These are phyloP conservation scores for Suillus clintonianus DNA, from an alignment of 768 basidiomycete genomes.

Conservation along the genomic window DNA sequence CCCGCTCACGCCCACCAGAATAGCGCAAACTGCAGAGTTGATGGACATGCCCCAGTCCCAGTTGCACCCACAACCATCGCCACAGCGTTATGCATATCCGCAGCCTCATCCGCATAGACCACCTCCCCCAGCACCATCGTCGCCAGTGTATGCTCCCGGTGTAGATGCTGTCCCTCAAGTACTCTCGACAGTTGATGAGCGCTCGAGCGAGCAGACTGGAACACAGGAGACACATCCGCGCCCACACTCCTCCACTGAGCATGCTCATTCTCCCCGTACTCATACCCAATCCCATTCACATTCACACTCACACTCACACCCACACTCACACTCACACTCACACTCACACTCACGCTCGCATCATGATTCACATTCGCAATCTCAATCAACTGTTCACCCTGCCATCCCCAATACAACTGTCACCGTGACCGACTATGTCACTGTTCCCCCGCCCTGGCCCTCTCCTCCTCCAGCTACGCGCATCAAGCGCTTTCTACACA, in stretches of 20 bases:
- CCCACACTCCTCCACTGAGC: background rate
- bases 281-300: background rate
- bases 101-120: background rate
- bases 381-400: background rate
- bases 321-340: background rate
- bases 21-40: slow-evolving; percentile 5
- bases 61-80: background rate
- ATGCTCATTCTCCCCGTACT: background rate
- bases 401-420: background rate
- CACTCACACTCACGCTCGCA: background rate
- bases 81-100: background rate
- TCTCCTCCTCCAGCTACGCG: slow-evolving; percentile 33
- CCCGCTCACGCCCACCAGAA: slow-evolving; percentile 5
- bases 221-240: background rate
- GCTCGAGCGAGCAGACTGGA: slow-evolving; percentile 1
- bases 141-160: background rate
- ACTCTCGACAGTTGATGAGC: slow-evolving; percentile 2
- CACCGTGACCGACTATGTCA: slow-evolving; percentile 10
- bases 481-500: slow-evolving; percentile 34
- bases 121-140: background rate
- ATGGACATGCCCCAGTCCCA: slow-evolving; percentile 3
- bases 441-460: slow-evolving; percentile 7
- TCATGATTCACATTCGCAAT: background rate
- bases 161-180: background rate
- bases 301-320: background rate